Conservation (phyloP, 345 rosid genomes). For the Corchorus capsularis region DNA sequence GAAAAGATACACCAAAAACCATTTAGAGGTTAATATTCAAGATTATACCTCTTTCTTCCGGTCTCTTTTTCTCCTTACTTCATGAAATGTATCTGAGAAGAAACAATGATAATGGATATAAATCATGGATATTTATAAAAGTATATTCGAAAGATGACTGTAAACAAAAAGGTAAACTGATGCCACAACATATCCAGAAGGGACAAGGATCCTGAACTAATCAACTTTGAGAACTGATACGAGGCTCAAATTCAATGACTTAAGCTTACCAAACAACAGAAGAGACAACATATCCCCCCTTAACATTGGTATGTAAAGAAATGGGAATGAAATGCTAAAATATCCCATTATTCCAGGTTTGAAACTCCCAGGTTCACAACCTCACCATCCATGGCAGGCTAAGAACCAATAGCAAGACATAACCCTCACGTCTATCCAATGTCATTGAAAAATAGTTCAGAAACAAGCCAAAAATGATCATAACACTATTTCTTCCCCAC, state of each 20-base stretch:
- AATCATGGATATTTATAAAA: constrained; percentile 5
- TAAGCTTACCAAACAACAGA: not conserved
- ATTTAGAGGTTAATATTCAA: not conserved
- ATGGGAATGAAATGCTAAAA: not conserved
- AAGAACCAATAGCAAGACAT: not conserved
- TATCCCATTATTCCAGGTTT: not conserved
- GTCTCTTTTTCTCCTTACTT: constrained; percentile 75
- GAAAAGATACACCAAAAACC: not conserved
- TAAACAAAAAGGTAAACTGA: not conserved
- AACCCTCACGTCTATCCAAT: not conserved
- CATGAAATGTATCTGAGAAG: constrained; percentile 75
- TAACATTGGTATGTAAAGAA: not conserved
- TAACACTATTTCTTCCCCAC: not conserved
- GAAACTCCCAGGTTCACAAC: not conserved
- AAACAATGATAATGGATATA: constrained; percentile 16
- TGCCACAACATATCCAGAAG: not conserved
- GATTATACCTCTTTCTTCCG: constrained; percentile 77
- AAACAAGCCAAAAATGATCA: not conserved
- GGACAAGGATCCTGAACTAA: not conserved
- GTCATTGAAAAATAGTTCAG: not conserved
- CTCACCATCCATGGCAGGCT: not conserved
- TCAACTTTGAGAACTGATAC: not conserved
- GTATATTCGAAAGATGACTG: not conserved
- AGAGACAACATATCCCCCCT: not conserved
- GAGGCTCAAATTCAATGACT: not conserved